Base-by-base conservation (phyloP, 768 basidiomycete species). In the Pulveroboletus sp. region DNA sequence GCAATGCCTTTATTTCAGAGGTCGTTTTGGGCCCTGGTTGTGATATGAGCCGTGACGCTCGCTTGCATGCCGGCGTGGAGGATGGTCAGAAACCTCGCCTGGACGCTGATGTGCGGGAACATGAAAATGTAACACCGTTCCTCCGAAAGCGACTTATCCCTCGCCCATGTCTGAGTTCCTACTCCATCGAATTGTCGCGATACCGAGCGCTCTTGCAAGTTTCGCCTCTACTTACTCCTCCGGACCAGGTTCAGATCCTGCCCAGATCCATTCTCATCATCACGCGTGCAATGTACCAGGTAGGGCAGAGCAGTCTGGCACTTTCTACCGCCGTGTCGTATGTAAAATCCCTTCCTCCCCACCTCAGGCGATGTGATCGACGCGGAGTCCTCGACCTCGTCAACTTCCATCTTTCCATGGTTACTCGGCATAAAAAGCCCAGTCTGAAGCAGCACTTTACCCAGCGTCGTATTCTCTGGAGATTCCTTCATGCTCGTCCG, bases 301-400 rank as follows among this genome's bases (percentile, higher is more conserved):
- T 70, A 41, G 69, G 71, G 33, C 67, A 75, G 49, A 57, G 53
- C 21, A 55, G 64, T 15, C 45, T 67, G 18, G 83, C 83, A 6
- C 50, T 73, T 37, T 62, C 69, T 17, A 66, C 82, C 31, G 77
- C 79, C 15, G 63, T 69, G 43, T 61, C 69, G 2, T 86, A 81
- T 63, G 66, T 87, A 47, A 60, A 66, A 46, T 59, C 69, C 26
- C 70, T 86, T 40, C 80, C 85, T 40, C 61, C 56, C 10, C 54
- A 56, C 31, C 59, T 85, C 37, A 63, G 65, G 60, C 55, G 57
- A 18, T 64, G 62, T 43, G 64, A 66, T 60, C 65, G 65, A 15
- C 59, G 61, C 32, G 52, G 58, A 31, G 77, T 77, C 54, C 66
- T 83, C 41, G 69, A 75, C 45, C 76, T 88, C 47, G 71, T 88